phyloP scores from a whole-genome alignment of 495 filamentous ascomycete genomes.

The Evansstolkia leycettana region DNA sequence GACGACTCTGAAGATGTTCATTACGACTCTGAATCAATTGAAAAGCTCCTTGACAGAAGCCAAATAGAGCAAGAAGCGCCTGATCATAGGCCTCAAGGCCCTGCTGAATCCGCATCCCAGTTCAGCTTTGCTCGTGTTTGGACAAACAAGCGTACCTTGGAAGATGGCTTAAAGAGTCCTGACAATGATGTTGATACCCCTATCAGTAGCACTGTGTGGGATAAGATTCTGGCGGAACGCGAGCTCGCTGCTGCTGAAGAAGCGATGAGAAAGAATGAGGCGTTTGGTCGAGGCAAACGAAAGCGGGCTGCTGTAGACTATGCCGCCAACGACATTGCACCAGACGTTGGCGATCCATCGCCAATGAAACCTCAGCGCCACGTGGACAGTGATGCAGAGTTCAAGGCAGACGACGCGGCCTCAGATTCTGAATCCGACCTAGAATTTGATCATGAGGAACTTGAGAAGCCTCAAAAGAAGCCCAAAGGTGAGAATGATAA shows the following conservation, averaged over 20 bases:
- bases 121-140: conserved; percentile 90
- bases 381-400: conserved; percentile 24
- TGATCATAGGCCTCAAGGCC: too few relatives aligned
- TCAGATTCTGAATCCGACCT: conserved; percentile 18
- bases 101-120: conserved; percentile 50
- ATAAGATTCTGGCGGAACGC: conserved; percentile 71
- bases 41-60: conserved; percentile 79
- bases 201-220: conserved; percentile 63
- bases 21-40: conserved; percentile 71
- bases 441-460: conserved; percentile 6
- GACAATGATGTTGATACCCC: conserved; percentile 30
- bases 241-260: conserved; percentile 64
- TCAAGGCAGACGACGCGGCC: conserved; percentile 8
- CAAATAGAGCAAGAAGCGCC: conserved; percentile 57
- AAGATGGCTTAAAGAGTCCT: conserved; percentile 43
- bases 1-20: conserved; percentile 50
- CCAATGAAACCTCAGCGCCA: conserved; percentile 15
- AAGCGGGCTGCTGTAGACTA: conserved; percentile 37
- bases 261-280: conserved; percentile 47
- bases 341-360: conserved; percentile 9
- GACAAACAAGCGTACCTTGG: conserved; percentile 60
- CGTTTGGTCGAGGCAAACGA: conserved; percentile 73
- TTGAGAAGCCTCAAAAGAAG: conserved; percentile 4
- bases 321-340: conserved; percentile 5
- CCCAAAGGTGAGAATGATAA: conserved; percentile 13